A percentile compares a stretch with the other conserved stretches of the same genome.
Evolutionary conservation across 495 filamentous ascomycete genomes (phyloP).

Genomic region (Darksidea phi): DNA sequence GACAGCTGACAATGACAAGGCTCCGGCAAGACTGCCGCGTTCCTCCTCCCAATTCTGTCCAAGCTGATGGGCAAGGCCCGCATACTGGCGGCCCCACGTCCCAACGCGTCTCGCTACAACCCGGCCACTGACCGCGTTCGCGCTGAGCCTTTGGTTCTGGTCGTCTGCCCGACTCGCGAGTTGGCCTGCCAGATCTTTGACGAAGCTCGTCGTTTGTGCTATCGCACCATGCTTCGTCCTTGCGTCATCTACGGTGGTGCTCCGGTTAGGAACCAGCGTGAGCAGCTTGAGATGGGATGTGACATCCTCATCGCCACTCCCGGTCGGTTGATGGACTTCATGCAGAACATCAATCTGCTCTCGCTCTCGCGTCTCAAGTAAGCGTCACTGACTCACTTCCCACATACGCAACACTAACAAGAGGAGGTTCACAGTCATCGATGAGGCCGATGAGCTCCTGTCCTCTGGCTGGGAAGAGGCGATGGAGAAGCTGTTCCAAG

Average conservation of each 20-base stretch:
- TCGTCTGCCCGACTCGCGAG: conserved; percentile 87
- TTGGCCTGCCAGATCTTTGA: conserved; percentile 91
- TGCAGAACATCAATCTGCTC: conserved; percentile 64
- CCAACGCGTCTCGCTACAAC: conserved; percentile 53
- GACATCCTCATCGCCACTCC: conserved; percentile 87
- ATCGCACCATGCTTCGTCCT: conserved; percentile 90
- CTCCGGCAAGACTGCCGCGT: conserved; percentile 94
- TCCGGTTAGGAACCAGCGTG: conserved; percentile 61
- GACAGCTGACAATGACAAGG: conserved; percentile 53
- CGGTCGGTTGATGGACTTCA: conserved; percentile 80
- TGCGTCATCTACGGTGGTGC: conserved; percentile 88
- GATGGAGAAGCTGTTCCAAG: conserved; percentile 68
- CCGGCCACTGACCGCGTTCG: conserved; percentile 48
- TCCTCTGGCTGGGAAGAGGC: conserved; percentile 70
- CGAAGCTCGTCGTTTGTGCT: conserved; percentile 85
- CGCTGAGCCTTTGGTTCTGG: conserved; percentile 81
- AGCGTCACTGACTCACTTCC: conserved; percentile 28
- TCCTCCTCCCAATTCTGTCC: conserved; percentile 83
- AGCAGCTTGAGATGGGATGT: conserved; percentile 76
- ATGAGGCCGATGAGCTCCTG: conserved; percentile 94
- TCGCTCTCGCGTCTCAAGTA: conserved; percentile 75
- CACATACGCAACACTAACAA: conserved; percentile 9
- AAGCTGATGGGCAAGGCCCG: conserved; percentile 92
- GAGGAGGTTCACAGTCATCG: conserved; percentile 74
- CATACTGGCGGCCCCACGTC: conserved; percentile 73